Base-by-base conservation (phyloP, 2,329 filamentous ascomycete genomes). In the Endoconidiophora polonica region DNA sequence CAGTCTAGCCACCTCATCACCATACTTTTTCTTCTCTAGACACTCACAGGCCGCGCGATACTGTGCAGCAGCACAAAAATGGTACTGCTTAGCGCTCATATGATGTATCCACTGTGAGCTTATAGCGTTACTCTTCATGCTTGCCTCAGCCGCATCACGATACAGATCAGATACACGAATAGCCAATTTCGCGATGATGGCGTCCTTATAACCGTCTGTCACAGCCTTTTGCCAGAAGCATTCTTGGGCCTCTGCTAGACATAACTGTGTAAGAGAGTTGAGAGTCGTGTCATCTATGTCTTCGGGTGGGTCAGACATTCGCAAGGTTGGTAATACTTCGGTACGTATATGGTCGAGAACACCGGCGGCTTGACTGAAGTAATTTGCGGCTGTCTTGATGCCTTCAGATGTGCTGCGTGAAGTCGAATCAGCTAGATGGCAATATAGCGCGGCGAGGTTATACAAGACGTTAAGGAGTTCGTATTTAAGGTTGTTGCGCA, bases 211-310 rank as follows among this genome's bases (percentile, higher is more conserved):
- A 22, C 81, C 80, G 61, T 95, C 90, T 68, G 93, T 88, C 52
- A 94, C 88, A 1, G 91, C 90, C 62, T 94, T 96, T 58, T 91
- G 83, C 91, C 91, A 98, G 65, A 91, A 96, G 62, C 88, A 96
- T 66, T 98, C 91, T 61, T 98, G 91, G 24, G 83, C 88, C 62
- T 98, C 87, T 1, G 88, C 90, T 7, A 98, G 73, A 62, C 94
- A 78, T 26, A 98, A 72, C 62, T 90, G 77, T 57, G 84, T 77
- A 43, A 96, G 67, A 48, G 85, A 86, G 58, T 90, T 83, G 44
- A 98, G 70, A 0, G 88, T 95, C 59, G 84, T 76, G 46, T 78
- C 74, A 58, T 98, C 91, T 87, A 98, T 94, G 61, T 98, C 91
- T 61, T 96, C 91, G 1, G 91, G 88, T 0, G 88, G 86, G 12